Conservation (phyloP, 805 yeast species). For the Sugiyamaella americana region DNA sequence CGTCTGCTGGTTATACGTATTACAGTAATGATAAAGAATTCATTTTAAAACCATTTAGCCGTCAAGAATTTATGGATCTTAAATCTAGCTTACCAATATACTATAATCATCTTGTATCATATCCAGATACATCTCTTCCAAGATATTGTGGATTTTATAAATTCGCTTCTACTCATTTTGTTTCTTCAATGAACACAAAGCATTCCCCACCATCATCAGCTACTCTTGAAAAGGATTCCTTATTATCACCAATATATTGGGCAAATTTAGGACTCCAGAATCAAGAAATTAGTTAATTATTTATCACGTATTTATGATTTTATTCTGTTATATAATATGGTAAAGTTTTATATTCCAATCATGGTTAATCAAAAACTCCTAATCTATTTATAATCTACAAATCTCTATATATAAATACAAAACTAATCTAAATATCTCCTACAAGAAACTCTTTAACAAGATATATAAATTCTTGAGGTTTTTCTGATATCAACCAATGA, state of each 20-base stretch:
- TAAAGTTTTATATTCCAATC: no score
- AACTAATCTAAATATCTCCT: conserved; percentile 7
- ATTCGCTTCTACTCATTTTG: background rate
- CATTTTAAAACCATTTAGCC: background rate
- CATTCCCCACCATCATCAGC: background rate
- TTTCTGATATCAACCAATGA: conserved; percentile 88
- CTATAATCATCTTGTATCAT: background rate
- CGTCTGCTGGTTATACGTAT: background rate
- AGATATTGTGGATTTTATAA: background rate
- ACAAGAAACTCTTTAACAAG: conserved; percentile 48
- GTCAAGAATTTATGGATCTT: background rate
- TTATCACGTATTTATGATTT: no score
- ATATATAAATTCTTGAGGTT: conserved; percentile 68
- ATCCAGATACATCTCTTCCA: background rate
- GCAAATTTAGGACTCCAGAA: background rate
- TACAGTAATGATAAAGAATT: background rate
- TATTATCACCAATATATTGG: background rate
- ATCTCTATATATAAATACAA: no score
- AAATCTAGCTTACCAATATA: background rate
- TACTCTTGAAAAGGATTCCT: background rate
- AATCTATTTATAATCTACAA: no score
- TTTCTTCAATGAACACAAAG: background rate
- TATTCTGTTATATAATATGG: no score
- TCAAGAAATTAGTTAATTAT: no score
- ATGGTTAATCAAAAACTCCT: no score